phyloP scores from a whole-genome alignment of 495 filamentous ascomycete genomes.

The Tuber aestivum region DNA sequence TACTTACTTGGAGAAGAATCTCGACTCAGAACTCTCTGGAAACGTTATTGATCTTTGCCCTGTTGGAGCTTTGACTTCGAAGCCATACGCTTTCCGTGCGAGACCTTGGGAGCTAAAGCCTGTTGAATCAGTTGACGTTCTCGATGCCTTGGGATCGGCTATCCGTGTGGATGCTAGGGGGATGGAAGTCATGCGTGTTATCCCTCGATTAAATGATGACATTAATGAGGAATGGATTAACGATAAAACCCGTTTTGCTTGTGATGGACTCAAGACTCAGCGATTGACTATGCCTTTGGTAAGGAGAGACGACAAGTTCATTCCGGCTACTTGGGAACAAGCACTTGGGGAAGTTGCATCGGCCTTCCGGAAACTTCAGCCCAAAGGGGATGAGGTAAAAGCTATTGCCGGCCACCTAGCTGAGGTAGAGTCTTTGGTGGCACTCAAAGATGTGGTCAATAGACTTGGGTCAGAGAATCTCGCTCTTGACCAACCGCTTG shows the following conservation, averaged over 20 bases:
- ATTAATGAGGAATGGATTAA: slow-evolving; percentile 99
- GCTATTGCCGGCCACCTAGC: slow-evolving; percentile 83
- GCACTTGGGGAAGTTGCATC: slow-evolving; percentile 76
- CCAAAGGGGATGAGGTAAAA: slow-evolving; percentile 90
- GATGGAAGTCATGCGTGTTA: slow-evolving; percentile 90
- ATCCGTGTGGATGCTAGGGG: slow-evolving; percentile 88
- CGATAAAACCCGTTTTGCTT: slow-evolving; percentile 94
- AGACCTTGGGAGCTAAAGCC: slow-evolving; percentile 94
- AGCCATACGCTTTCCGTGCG: slow-evolving; percentile 95
- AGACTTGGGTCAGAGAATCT: slow-evolving; percentile 94
- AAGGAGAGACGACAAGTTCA: slow-evolving; percentile 78
- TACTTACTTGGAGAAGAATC: slow-evolving; percentile 85
- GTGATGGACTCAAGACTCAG: slow-evolving; percentile 94
- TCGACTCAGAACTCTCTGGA: slow-evolving; percentile 88
- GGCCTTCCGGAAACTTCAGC: slow-evolving; percentile 66
- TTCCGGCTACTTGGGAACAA: slow-evolving; percentile 89
- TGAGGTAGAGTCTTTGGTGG: slow-evolving; percentile 86
- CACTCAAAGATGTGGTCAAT: slow-evolving; percentile 94
- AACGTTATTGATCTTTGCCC: slow-evolving; percentile 98
- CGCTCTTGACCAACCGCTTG: slow-evolving; percentile 80
- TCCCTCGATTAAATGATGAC: slow-evolving; percentile 91
- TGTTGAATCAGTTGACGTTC: slow-evolving; percentile 87
- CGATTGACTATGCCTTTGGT: slow-evolving; percentile 86
- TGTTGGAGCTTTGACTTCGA: slow-evolving; percentile 90
- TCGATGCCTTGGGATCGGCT: slow-evolving; percentile 87